Percentiles rank a stretch among this genome's conserved stretches.
Conservation (phyloP, 2,329 filamentous ascomycete genomes). For the Alternaria sp. region DNA sequence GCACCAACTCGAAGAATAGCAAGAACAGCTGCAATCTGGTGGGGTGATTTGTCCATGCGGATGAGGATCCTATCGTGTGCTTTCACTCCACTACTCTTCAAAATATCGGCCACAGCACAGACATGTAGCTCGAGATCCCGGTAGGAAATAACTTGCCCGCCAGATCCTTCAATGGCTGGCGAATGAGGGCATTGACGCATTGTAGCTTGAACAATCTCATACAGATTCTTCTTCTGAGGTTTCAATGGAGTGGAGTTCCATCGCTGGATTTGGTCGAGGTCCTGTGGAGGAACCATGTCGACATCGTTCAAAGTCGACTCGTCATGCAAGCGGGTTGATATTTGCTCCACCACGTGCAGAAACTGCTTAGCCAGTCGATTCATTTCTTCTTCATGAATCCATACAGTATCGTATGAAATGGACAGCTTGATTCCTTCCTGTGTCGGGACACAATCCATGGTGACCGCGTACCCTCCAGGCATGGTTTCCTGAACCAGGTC, state of each 20-base stretch:
- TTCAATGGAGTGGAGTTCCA: background rate
- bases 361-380: background rate
- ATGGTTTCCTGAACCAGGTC: slow-evolving; percentile 6
- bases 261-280: background rate
- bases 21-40: slow-evolving; percentile 48
- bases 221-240: background rate
- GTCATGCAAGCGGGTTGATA: background rate
- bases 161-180: slow-evolving; percentile 28
- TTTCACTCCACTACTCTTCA: slow-evolving; percentile 19
- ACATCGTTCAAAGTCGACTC: background rate
- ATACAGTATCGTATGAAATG: background rate
- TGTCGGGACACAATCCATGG: background rate
- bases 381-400: background rate
- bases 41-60: slow-evolving; percentile 36
- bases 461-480: background rate
- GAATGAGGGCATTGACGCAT: slow-evolving; percentile 20
- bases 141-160: slow-evolving; percentile 2
- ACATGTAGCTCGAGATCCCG: background rate
- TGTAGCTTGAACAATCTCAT: background rate
- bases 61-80: slow-evolving; percentile 26
- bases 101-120: slow-evolving; percentile 15
- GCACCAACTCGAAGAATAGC: slow-evolving; percentile 55
- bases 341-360: background rate
- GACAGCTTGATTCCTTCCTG: background rate
- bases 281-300: background rate